A percentile compares a stretch with the other conserved stretches of the same genome.
These are phyloP conservation scores for Tetraselmis striata DNA, from an alignment of 139 green algal genomes.

Conservation along the genomic window DNA sequence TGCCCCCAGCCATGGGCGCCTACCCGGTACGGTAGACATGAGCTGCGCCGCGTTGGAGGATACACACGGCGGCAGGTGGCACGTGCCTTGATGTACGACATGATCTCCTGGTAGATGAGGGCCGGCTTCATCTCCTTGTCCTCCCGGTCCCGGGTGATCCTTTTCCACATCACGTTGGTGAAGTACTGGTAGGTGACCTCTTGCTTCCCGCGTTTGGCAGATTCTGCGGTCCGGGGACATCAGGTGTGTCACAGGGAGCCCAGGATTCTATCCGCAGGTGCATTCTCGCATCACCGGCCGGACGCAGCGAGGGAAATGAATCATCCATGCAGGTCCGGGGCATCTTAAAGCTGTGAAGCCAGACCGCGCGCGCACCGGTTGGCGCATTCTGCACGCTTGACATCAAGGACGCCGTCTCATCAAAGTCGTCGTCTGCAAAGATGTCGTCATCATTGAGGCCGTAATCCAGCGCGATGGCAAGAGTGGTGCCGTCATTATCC, in stretches of 20 bases:
- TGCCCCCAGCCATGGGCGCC: no score
- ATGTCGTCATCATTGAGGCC: not conserved
- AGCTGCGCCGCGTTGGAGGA: no score
- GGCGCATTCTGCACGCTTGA: not conserved
- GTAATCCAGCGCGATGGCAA: not conserved
- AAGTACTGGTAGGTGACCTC: conserved; percentile 23
- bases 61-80: not conserved
- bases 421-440: conserved; percentile 8
- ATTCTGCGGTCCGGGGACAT: no score
- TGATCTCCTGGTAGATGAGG: conserved; percentile 56
- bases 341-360: no score
- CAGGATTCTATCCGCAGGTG: no score
- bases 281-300: no score
- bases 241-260: no score
- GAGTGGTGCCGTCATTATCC: conserved; percentile 38
- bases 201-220: not conserved
- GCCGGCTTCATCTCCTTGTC: conserved; percentile 23
- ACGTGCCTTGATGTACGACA: conserved; percentile 70
- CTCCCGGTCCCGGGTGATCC: conserved; percentile 19
- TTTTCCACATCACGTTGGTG: conserved; percentile 33
- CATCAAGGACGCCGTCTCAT: not conserved
- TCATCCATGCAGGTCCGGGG: no score
- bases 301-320: no score
- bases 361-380: no score
- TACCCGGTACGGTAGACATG: no score